Conservation (phyloP, 2,329 filamentous ascomycete genomes). For the Pseudogymnoascus sp. region DNA sequence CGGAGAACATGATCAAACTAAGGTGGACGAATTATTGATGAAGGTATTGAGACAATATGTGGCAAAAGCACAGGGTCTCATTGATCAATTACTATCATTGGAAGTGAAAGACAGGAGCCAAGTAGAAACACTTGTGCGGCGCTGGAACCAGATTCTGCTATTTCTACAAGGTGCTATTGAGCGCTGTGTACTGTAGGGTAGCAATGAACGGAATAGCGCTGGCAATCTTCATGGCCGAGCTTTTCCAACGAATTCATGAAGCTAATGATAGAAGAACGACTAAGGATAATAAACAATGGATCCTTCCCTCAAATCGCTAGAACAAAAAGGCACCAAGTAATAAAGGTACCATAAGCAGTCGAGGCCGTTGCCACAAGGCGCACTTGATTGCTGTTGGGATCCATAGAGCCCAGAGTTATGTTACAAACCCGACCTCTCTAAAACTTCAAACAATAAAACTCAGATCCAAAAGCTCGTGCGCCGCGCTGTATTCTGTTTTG, state of each 20-base stretch:
- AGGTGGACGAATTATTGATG: slow-evolving; percentile 32
- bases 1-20: slow-evolving; percentile 34
- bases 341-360: not conserved
- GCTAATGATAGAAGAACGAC: not conserved
- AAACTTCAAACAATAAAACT: not conserved
- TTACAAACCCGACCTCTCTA: not conserved
- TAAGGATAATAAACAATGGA: not conserved
- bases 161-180: not conserved
- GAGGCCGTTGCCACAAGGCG: not conserved
- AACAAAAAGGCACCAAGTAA: not conserved
- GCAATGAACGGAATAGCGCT: not conserved
- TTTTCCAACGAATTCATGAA: not conserved
- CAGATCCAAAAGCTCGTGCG: slow-evolving; percentile 20
- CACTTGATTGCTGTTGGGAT: not conserved
- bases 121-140: slow-evolving; percentile 5
- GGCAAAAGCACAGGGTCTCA: not conserved
- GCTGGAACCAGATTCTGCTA: slow-evolving; percentile 10
- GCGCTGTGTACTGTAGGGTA: not conserved
- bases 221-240: not conserved
- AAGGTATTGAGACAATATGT: slow-evolving; percentile 17
- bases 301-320: not conserved
- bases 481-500: slow-evolving; percentile 10
- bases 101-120: not conserved
- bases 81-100: not conserved
- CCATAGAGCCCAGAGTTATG: not conserved